Evolutionary conservation across 1,284 basidiomycete genomes (phyloP).

Genomic region (Apiotrichum gracile): DNA sequence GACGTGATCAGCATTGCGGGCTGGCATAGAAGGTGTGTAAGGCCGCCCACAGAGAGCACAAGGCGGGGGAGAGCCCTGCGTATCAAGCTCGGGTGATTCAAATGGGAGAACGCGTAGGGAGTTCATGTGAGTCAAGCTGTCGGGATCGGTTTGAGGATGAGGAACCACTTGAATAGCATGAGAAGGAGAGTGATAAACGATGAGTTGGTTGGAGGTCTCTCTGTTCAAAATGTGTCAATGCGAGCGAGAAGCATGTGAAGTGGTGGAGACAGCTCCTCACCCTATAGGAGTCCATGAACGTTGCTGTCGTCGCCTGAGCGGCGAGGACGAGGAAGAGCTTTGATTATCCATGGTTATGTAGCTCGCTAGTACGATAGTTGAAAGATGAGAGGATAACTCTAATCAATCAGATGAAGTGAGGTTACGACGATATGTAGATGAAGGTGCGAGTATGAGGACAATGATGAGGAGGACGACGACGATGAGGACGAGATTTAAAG

Average conservation of each 20-base stretch:
- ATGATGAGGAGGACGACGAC: too few species aligned
- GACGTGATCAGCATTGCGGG: background rate
- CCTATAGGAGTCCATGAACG: constrained; percentile 26
- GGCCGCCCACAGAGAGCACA: constrained; percentile 38
- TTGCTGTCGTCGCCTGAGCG: too few species aligned
- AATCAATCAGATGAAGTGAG: too few species aligned
- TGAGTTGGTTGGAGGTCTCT: constrained; percentile 69
- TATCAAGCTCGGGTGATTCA: background rate
- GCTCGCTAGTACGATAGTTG: background rate
- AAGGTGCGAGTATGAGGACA: too few species aligned
- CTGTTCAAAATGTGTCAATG: constrained; percentile 16
- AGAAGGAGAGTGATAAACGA: constrained; percentile 78
- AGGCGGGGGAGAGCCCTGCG: background rate
- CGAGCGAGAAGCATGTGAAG: background rate
- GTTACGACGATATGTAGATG: too few species aligned
- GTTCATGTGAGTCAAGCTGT: constrained; percentile 38
- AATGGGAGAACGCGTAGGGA: constrained; percentile 30
- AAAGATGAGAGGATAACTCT: too few species aligned
- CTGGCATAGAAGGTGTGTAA: background rate
- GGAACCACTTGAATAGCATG: constrained; percentile 66
- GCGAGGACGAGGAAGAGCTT: background rate
- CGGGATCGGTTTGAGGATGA: constrained; percentile 3
- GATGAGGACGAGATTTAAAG: too few species aligned
- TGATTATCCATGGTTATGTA: background rate
- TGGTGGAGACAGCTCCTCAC: too few species aligned